A percentile compares a stretch with the other conserved stretches of the same genome.
Conservation (phyloP, 345 rosid genomes). For the Arabis hirsuta region DNA sequence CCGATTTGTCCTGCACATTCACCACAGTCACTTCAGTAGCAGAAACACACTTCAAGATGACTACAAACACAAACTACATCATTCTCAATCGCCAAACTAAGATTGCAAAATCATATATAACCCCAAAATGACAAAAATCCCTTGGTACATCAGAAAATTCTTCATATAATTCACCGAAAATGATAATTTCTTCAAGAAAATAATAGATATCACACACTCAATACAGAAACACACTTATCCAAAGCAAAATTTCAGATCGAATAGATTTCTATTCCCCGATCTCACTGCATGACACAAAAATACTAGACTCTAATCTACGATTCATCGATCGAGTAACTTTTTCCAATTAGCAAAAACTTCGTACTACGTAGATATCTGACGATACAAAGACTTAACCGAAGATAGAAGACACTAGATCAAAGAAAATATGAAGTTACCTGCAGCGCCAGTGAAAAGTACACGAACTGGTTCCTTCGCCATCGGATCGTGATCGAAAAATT, state of each 20-base stretch:
- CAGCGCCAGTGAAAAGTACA: conserved; percentile 98
- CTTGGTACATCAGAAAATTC: background rate
- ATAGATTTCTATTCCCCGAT: background rate
- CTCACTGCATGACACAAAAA: background rate
- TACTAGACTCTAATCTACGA: background rate
- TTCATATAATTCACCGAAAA: background rate
- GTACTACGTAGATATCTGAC: conserved; percentile 20
- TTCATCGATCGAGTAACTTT: background rate
- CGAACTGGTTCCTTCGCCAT: conserved; percentile 95
- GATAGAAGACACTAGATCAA: conserved; percentile 10
- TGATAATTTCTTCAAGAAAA: background rate
- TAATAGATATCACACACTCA: conserved; percentile 10
- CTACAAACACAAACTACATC: background rate
- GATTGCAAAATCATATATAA: background rate
- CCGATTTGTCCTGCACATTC: conserved; percentile 87
- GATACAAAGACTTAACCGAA: conserved; percentile 7
- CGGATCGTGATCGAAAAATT: conserved; percentile 29
- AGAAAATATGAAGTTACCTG: conserved; percentile 55
- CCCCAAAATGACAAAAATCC: background rate
- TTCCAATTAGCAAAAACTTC: background rate
- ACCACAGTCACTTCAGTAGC: too few species aligned
- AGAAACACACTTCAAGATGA: background rate
- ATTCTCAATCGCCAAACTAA: background rate
- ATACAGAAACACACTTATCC: background rate
- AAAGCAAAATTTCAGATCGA: background rate